These are phyloP conservation scores for Hondaea fermentalgiana DNA, from an alignment of 108 stramenopile species.

Conservation along the genomic window DNA sequence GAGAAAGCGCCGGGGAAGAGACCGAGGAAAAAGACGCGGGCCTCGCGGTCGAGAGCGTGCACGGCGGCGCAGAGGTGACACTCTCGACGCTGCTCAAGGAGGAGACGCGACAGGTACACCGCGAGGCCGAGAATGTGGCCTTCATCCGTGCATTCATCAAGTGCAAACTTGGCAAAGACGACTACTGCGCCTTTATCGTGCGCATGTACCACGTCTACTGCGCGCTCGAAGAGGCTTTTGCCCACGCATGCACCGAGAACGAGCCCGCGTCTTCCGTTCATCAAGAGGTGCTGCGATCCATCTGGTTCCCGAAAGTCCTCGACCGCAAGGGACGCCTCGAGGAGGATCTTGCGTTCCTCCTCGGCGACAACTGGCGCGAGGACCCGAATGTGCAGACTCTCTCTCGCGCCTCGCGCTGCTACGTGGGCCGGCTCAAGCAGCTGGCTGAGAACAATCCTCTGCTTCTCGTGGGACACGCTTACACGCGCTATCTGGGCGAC, in stretches of 20 bases:
- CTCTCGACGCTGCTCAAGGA: background rate
- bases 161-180: background rate
- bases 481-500: conserved; percentile 9
- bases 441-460: background rate
- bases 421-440: background rate
- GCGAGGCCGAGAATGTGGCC: background rate
- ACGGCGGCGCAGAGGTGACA: background rate
- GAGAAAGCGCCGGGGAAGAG: background rate
- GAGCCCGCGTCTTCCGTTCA: background rate
- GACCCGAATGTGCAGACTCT: background rate
- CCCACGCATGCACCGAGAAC: background rate
- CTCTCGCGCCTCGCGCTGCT: background rate
- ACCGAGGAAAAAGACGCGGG: background rate
- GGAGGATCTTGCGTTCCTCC: background rate
- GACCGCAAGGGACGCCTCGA: background rate
- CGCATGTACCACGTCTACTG: background rate
- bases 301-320: background rate
- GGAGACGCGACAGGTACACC: background rate
- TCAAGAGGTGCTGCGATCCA: background rate
- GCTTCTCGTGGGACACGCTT: background rate
- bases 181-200: background rate
- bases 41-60: background rate
- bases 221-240: background rate
- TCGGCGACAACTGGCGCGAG: background rate
- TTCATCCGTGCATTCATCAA: background rate